Evolutionary conservation across 2,329 filamentous ascomycete species (phyloP).

Genomic region (Alternaria tenuissima): DNA sequence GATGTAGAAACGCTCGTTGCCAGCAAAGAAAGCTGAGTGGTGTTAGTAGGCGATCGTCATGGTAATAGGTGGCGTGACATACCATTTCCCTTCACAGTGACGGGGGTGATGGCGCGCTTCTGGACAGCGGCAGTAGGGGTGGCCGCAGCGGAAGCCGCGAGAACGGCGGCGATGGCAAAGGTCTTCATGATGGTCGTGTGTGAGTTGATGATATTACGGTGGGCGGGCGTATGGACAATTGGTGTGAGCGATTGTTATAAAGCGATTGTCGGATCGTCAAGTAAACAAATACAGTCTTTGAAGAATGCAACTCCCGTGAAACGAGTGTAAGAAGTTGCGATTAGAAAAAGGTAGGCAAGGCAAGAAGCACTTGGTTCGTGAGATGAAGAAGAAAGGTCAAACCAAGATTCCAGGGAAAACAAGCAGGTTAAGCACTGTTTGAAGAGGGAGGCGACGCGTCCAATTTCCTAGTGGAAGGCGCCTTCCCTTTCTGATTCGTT

Average conservation of each 20-base stretch:
- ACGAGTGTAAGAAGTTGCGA: slow-evolving; percentile 24
- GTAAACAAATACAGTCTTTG: slow-evolving; percentile 5
- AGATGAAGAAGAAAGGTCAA: neutral
- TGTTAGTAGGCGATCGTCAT: slow-evolving; percentile 27
- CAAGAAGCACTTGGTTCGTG: slow-evolving; percentile 3
- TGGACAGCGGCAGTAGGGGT: slow-evolving; percentile 44
- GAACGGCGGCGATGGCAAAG: slow-evolving; percentile 55
- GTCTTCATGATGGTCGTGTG: slow-evolving; percentile 60
- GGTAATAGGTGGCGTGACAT: slow-evolving; percentile 20
- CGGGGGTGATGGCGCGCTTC: slow-evolving; percentile 59
- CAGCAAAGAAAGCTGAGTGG: slow-evolving; percentile 66
- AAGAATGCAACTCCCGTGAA: slow-evolving; percentile 16
- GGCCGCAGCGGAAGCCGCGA: slow-evolving; percentile 58
- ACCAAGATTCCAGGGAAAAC: neutral
- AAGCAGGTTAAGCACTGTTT: slow-evolving; percentile 9
- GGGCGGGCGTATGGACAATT: slow-evolving; percentile 5
- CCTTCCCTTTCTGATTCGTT: slow-evolving; percentile 4
- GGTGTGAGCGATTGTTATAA: neutral
- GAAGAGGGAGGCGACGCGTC: slow-evolving; percentile 16
- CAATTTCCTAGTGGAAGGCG: slow-evolving; percentile 12
- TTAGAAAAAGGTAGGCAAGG: slow-evolving; percentile 9
- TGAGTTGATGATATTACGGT: slow-evolving; percentile 18
- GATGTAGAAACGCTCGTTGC: slow-evolving; percentile 67
- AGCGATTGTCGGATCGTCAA: slow-evolving; percentile 1
- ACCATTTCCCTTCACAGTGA: slow-evolving; percentile 71